phyloP scores from a whole-genome alignment of 1,284 basidiomycete genomes.

The Trichosporon coremiiforme region DNA sequence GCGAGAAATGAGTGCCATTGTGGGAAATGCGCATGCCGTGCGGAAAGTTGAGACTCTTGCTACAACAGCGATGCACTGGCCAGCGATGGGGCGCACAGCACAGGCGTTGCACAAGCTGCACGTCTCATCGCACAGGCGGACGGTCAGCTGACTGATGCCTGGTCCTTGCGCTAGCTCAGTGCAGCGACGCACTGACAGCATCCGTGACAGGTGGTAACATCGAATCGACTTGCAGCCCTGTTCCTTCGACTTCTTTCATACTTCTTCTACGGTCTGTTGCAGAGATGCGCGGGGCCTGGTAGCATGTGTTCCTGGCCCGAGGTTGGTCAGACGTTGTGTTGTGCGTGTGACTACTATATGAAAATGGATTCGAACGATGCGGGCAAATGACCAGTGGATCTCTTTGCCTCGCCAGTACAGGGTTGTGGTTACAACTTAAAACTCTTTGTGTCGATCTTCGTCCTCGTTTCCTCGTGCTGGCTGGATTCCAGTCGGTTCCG shows the following conservation, averaged over 20 bases:
- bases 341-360: slow-evolving; percentile 8
- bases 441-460: no score
- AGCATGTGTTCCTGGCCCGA: not conserved
- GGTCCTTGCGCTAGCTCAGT: not conserved
- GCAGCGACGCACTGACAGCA: not conserved
- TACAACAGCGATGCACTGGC: not conserved
- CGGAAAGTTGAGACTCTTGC: not conserved
- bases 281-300: not conserved
- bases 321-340: not conserved
- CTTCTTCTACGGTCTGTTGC: slow-evolving; percentile 13
- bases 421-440: slow-evolving; percentile 8
- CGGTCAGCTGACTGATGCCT: not conserved
- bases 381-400: not conserved
- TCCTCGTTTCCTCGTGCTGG: no score
- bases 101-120: not conserved
- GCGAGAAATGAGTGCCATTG: not conserved
- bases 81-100: not conserved
- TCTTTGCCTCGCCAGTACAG: not conserved
- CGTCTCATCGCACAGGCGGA: no score
- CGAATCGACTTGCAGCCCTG: not conserved
- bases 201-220: not conserved
- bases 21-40: not conserved
- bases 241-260: slow-evolving; percentile 14
- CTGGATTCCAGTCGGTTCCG: not conserved
- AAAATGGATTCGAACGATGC: not conserved